Evolutionary conservation across 257 asterid species (phyloP).

Genomic region (Primulina eburnea): DNA sequence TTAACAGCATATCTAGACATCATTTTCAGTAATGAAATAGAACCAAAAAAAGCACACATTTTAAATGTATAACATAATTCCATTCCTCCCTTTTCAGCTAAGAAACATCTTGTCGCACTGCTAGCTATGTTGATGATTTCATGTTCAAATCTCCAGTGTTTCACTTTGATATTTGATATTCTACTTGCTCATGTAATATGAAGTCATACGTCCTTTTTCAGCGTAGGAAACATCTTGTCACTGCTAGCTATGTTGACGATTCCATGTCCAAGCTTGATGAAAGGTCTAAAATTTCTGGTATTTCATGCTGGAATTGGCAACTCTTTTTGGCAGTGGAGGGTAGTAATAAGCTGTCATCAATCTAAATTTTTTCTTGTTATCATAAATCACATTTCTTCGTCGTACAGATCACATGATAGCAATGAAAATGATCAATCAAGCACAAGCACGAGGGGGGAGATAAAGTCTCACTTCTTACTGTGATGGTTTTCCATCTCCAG

Average conservation of each 20-base stretch:
- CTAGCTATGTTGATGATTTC: background rate
- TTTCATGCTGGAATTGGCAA: constrained; percentile 87
- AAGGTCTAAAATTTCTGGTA: constrained; percentile 62
- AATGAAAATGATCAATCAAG: constrained; percentile 89
- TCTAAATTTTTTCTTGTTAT: background rate
- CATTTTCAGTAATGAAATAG: too few species aligned
- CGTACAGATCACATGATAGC: constrained; percentile 96
- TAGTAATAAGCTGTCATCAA: background rate
- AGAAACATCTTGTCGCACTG: background rate
- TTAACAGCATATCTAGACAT: background rate
- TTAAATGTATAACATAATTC: too few species aligned
- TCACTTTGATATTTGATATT: constrained; percentile 2
- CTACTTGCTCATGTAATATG: constrained; percentile 8
- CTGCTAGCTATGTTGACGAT: constrained; percentile 94
- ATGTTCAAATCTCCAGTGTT: background rate
- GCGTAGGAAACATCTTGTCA: constrained; percentile 80
- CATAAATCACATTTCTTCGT: constrained; percentile 3
- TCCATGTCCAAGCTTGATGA: constrained; percentile 77
- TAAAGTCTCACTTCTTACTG: constrained; percentile 89
- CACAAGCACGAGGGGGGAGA: constrained; percentile 67
- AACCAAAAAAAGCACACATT: background rate
- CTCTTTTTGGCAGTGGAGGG: background rate
- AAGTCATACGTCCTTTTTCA: constrained; percentile 37
- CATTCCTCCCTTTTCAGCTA: background rate
- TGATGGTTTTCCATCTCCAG: constrained; percentile 96